Percentiles rank a stretch among this genome's conserved stretches.
Evolutionary conservation across 148 eudicot species (phyloP).

Genomic region (Vaccinium vitisidaea): DNA sequence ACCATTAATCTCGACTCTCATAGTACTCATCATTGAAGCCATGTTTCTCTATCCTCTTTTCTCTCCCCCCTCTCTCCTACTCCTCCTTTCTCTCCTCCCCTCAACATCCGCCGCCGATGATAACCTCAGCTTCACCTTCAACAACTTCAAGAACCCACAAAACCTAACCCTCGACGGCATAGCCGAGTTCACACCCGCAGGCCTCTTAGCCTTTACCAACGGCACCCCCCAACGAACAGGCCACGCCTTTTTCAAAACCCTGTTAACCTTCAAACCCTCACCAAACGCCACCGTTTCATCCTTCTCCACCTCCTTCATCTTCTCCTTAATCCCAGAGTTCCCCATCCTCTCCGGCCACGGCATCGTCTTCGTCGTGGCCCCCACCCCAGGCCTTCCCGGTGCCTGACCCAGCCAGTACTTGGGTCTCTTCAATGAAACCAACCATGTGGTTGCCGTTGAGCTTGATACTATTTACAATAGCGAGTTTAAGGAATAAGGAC

Average conservation of each 20-base stretch:
- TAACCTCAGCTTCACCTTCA: constrained; percentile 29
- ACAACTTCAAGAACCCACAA: constrained; percentile 33
- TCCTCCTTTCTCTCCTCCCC: not conserved
- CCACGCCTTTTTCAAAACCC: constrained; percentile 52
- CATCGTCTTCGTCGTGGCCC: constrained; percentile 47
- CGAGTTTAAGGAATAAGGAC: constrained; percentile 36
- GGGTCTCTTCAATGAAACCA: constrained; percentile 26
- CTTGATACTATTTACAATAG: constrained; percentile 32
- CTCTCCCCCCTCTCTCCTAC: not conserved
- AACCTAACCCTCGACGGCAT: constrained; percentile 46
- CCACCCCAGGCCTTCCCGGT: constrained; percentile 30
- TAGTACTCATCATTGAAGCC: not conserved
- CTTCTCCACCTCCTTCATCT: constrained; percentile 55
- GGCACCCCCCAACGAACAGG: constrained; percentile 33
- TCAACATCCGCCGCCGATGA: not conserved
- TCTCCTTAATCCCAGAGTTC: constrained; percentile 45
- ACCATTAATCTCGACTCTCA: not conserved
- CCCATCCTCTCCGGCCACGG: constrained; percentile 48
- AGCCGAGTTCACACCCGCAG: constrained; percentile 33
- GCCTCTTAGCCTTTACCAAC: constrained; percentile 50
- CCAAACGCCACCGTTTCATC: constrained; percentile 32
- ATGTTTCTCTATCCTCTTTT: not conserved
- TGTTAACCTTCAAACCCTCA: constrained; percentile 41
- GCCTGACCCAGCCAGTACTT: constrained; percentile 25
- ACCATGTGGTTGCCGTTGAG: constrained; percentile 37